Percentiles rank a stretch among this genome's conserved stretches.
Conservation (phyloP, 169 alveolate genomes). For the Eimeria maxima region DNA sequence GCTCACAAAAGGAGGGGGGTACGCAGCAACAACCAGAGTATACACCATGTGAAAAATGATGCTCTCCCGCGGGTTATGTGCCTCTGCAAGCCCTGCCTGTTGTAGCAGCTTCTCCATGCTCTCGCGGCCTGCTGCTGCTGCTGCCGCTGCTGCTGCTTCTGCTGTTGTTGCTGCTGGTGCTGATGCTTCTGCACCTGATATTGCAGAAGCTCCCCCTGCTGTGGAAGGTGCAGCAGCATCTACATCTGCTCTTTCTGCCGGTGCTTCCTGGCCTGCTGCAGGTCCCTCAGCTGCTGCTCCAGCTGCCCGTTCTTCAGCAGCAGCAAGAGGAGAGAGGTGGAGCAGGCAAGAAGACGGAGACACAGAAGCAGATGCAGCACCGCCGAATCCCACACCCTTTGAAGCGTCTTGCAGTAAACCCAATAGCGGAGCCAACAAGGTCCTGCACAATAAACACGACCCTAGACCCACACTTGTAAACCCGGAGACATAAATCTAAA, state of each 20-base stretch:
- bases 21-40: slow-evolving; percentile 6
- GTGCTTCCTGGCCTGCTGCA: too few relatives aligned
- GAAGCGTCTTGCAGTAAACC: slow-evolving; percentile 39
- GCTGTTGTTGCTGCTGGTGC: slow-evolving; percentile 5
- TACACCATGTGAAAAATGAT: slow-evolving; percentile 29
- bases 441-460: slow-evolving; percentile 33
- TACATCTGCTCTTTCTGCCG: too few relatives aligned
- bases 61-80: slow-evolving; percentile 42
- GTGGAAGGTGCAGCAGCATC: neutral
- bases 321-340: slow-evolving; percentile 33
- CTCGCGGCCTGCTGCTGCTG: slow-evolving; percentile 34
- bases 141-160: slow-evolving; percentile 24
- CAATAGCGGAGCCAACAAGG: slow-evolving; percentile 24
- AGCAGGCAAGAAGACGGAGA: slow-evolving; percentile 24
- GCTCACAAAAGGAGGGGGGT: slow-evolving; percentile 53
- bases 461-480: neutral
- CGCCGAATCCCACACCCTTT: slow-evolving; percentile 17
- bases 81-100: slow-evolving; percentile 25
- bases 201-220: neutral
- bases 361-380: neutral
- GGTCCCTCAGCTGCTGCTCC: neutral
- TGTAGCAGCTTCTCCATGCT: slow-evolving; percentile 24
- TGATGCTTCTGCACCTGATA: too few relatives aligned
- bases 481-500: too few relatives aligned
- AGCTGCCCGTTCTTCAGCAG: slow-evolving; percentile 13